Evolutionary conservation across 2,329 filamentous ascomycete genomes (phyloP), one percentile per base, ranked within the genome.

Genomic region (Xylariaceae sp.): DNA sequence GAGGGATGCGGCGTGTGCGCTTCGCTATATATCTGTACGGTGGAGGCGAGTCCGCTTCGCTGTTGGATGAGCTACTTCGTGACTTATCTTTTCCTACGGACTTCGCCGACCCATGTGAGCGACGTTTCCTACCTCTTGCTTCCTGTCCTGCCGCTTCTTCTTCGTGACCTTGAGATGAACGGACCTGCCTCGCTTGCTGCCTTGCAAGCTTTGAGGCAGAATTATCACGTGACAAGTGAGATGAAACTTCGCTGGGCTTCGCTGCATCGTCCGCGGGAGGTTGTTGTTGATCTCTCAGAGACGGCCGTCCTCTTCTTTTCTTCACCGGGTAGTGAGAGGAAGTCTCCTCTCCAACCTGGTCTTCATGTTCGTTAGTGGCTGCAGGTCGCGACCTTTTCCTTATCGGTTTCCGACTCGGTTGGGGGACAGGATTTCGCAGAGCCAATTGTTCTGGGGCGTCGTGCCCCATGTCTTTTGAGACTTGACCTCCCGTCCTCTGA

Each of bases 1-100:
- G 79, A n/a, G 82, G 79, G 39, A 89, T 72, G 39, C 71, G 72
- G 33, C 74, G 76, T 11, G 72, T 76, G 30, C 71, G 72, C 12
- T 78, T 66, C 6, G 73, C 70, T 43, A 85, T 67, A 57, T 80
- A 76, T 40, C 74, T 73, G 62, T 78, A 82, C 53, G 71, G 58
- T 7, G 59, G 49, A 2, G 58, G 56, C 22, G 61, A 50, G 19
- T 42, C 58, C 1, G 63, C 61, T 17, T 63, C 61, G 22, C 22
- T 27, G 22, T 27, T 4, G 1, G 62, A 51, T 5, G 62, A 64
- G 18, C 56, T 55, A 14, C 62, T 60, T 38, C 56, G 57, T 42
- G 50, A 22, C 27, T 38, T 15, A 42, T 49, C 48, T 42, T 49
- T 52, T 39, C 40, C n/a, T 15, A 44, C 42, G n/a, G 42, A 15